Percentiles rank a stretch among this genome's conserved stretches.
These are phyloP conservation scores for Talaromyces albobiverticillius DNA, from an alignment of 2,329 filamentous ascomycete genomes.

Conservation along the genomic window DNA sequence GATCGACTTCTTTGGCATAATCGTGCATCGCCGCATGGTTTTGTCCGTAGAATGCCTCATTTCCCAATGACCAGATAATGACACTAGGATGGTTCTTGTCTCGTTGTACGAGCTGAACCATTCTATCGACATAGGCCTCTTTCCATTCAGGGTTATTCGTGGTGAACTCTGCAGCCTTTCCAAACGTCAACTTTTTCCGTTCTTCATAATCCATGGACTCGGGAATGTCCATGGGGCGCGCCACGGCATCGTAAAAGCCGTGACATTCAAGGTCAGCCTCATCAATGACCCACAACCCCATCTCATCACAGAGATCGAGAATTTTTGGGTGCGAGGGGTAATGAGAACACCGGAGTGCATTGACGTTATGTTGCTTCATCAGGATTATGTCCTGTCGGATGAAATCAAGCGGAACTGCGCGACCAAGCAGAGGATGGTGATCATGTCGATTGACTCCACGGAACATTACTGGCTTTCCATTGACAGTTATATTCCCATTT, in stretches of 20 bases:
- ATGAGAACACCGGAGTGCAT: constrained; percentile 67
- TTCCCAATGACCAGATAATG: constrained; percentile 71
- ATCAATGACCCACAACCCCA: constrained; percentile 36
- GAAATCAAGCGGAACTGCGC: constrained; percentile 61
- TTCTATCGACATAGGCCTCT: constrained; percentile 66
- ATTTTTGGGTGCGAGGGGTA: constrained; percentile 52
- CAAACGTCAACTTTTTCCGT: constrained; percentile 53
- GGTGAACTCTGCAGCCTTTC: constrained; percentile 25
- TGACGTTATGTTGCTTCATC: constrained; percentile 71
- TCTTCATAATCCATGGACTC: constrained; percentile 60
- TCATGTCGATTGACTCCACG: constrained; percentile 69
- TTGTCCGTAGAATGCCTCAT: constrained; percentile 68
- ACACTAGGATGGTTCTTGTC: constrained; percentile 71
- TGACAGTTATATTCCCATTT: constrained; percentile 55
- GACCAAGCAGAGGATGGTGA: constrained; percentile 63
- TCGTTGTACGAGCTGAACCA: constrained; percentile 61
- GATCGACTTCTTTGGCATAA: constrained; percentile 58
- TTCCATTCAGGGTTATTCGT: constrained; percentile 39
- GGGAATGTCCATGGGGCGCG: constrained; percentile 51
- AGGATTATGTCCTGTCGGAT: constrained; percentile 60
- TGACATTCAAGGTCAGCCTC: constrained; percentile 39
- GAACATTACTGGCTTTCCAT: constrained; percentile 60
- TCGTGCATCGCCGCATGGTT: constrained; percentile 69
- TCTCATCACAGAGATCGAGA: constrained; percentile 31
- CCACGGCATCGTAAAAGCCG: constrained; percentile 35